Evolutionary conservation across 1,284 basidiomycete genomes (phyloP).

Genomic region (Butyriboletus pseudospeciosus): DNA sequence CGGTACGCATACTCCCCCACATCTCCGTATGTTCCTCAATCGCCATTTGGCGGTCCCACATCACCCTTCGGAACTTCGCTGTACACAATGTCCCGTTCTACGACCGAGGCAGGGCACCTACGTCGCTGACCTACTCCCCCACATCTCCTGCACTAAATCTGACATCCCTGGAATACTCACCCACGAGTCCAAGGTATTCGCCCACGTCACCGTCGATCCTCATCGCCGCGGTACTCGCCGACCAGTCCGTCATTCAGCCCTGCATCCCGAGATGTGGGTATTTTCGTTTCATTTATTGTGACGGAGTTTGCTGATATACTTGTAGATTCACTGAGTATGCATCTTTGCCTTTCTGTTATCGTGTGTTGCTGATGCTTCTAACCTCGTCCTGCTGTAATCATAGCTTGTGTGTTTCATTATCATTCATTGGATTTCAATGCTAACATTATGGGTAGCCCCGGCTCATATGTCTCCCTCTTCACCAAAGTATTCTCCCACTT

Average conservation of each 20-base stretch:
- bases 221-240: constrained; percentile 79
- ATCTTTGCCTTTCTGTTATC: constrained; percentile 8
- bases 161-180: constrained; percentile 81
- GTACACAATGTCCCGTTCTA: constrained; percentile 79
- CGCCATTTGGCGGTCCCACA: constrained; percentile 77
- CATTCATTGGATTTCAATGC: constrained; percentile 2
- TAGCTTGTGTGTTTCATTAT: constrained; percentile 53
- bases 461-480: constrained; percentile 81
- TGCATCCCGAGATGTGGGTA: constrained; percentile 78
- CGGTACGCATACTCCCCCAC: constrained; percentile 80
- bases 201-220: constrained; percentile 68
- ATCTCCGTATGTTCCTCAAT: constrained; percentile 82
- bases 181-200: constrained; percentile 83
- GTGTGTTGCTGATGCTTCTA: constrained; percentile 15
- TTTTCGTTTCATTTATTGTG: constrained; percentile 4
- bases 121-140: constrained; percentile 83
- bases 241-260: constrained; percentile 85
- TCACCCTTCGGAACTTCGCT: constrained; percentile 80
- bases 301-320: constrained; percentile 26
- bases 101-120: constrained; percentile 60
- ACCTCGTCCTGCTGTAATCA: constrained; percentile 15
- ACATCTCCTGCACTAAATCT: constrained; percentile 76
- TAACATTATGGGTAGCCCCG: constrained; percentile 44
- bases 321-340: constrained; percentile 75
- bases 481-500: constrained; percentile 83